These are phyloP conservation scores for Canavalia gladiata DNA, from an alignment of 306 rosid species.

Conservation along the genomic window DNA sequence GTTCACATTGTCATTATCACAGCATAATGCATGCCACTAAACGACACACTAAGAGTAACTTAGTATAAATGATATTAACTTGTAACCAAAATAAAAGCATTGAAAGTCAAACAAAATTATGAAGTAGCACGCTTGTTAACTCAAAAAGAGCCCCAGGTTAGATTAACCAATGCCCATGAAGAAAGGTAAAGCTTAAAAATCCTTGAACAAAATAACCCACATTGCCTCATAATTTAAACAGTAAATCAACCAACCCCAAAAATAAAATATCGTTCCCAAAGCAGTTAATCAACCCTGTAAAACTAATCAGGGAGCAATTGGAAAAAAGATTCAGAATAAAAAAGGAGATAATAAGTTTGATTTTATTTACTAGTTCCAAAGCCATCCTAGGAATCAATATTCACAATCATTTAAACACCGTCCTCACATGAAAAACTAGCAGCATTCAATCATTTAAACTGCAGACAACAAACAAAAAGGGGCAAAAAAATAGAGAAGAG, in stretches of 20 bases:
- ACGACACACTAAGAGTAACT: not conserved
- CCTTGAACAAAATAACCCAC: slow-evolving; percentile 14
- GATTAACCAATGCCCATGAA: not conserved
- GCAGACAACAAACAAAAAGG: not conserved
- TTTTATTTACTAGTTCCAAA: not conserved
- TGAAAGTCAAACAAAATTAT: not conserved
- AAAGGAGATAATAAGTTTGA: not conserved
- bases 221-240: not conserved
- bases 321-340: not conserved
- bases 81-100: not conserved
- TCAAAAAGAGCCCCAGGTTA: not conserved
- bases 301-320: not conserved
- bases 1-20: slow-evolving; percentile 18
- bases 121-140: not conserved
- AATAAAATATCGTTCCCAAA: not conserved
- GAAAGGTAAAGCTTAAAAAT: slow-evolving; percentile 11
- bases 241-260: not conserved
- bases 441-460: slow-evolving; percentile 1
- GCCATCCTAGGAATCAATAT: not conserved
- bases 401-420: not conserved
- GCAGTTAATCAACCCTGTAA: not conserved
- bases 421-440: not conserved
- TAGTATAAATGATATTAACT: not conserved
- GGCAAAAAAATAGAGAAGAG: too few relatives aligned
- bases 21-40: slow-evolving; percentile 22